Evolutionary conservation across 164 flowering plant genomes (phyloP), one percentile per base, ranked within the genome.

Genomic region (Liriodendron chinense): DNA sequence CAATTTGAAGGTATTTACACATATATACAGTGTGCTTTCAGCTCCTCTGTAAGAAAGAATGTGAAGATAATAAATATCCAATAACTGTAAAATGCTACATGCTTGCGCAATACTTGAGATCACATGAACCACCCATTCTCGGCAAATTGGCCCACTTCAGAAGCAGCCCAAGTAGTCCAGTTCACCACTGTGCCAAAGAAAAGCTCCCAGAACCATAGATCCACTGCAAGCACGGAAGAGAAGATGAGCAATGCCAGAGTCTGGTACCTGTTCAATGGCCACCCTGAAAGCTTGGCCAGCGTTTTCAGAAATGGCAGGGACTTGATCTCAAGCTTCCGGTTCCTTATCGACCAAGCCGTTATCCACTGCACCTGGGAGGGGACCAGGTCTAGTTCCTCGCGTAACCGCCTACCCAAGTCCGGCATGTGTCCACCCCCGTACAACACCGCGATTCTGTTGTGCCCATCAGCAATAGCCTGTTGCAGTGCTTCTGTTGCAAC

Each of bases 381-480:
- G 48, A 87, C 73, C 65, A 96, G 83, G 72, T 91, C 88, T 48
- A 95, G 90, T 62, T 95, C 98, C 74, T 93, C 96, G 21, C 86
- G 79, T 69, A 95, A 76, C 12, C 99, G 87, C 82, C 99, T 86
- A 13, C 97, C 98, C 79, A 95, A 74, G 78, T 93, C 99, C 1
- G 99, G 99, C 99, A 95, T 95, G 87, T 93, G 99, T n/a, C 99
- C 99, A 28, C 98, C 94, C 1, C 99, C 99, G 69, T 95, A 95
- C 7, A 95, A 81, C 28, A 95, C 80, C 9, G 98, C 99, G 66
- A 95, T 92, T 82, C 73, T 89, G 22, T 87, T 91, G 80, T 88
- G 80, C 18, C 99, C 97, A 9, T 85, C 87, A 1, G 85, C 82
- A 0, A 95, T 86, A 47, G 98, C 94, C 71, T 80, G 84, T 72